Conservation (phyloP, 768 basidiomycete genomes). For the Kwoniella sp. region DNA sequence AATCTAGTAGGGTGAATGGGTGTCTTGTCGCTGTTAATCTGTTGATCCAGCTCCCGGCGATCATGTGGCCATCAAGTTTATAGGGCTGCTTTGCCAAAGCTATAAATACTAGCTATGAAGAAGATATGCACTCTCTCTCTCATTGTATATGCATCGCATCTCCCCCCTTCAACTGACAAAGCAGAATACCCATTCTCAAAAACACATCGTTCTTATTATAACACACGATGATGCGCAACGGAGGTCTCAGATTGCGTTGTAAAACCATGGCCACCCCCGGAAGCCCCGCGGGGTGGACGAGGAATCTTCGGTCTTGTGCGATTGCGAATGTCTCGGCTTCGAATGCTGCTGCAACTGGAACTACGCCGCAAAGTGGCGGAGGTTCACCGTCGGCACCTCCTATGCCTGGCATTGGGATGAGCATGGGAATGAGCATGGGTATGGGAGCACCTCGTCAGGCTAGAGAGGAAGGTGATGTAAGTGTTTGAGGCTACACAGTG, state of each 20-base stretch:
- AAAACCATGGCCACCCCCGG: no score
- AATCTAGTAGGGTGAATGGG: no score
- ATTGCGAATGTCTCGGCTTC: neutral
- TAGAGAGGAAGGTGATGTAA: conserved; percentile 33
- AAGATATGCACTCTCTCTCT: no score
- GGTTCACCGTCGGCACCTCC: neutral
- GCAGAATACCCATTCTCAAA: no score
- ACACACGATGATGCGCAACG: no score
- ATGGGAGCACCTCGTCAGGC: conserved; percentile 6
- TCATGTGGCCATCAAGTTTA: neutral
- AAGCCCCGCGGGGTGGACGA: neutral
- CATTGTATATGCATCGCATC: no score
- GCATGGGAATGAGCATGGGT: conserved; percentile 6
- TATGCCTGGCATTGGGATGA: neutral
- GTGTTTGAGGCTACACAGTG: no score
- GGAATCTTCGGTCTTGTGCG: neutral
- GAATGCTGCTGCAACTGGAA: neutral
- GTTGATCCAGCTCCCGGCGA: neutral
- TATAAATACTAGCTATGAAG: no score
- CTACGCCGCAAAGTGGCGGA: neutral
- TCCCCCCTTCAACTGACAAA: no score
- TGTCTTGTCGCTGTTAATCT: neutral
- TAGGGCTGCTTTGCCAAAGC: no score
- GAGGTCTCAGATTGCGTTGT: no score
- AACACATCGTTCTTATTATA: no score